Evolutionary conservation across 1,284 basidiomycete species (phyloP).

Genomic region (Trichosporon coremiiforme): DNA sequence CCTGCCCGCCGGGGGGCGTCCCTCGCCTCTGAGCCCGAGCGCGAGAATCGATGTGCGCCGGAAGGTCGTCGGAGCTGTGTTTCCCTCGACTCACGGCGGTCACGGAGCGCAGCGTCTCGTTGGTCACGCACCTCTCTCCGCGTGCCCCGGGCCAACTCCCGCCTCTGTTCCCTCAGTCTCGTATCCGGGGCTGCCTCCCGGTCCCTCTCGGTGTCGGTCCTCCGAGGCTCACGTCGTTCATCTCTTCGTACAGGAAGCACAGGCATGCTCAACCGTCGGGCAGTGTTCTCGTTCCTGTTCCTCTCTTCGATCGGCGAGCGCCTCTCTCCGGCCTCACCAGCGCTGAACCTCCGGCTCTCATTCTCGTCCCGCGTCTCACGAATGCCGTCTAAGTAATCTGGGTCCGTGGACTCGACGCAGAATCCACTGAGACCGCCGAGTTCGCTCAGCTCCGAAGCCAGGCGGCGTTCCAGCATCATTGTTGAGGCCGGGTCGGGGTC

Average conservation of each 20-base stretch:
- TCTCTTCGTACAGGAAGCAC: not conserved
- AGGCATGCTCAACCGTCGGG: not conserved
- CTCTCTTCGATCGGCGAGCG: not conserved
- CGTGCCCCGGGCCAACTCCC: not conserved
- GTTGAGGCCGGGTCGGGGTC: slow-evolving; percentile 5
- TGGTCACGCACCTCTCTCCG: not conserved
- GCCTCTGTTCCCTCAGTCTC: not conserved
- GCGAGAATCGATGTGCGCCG: not conserved
- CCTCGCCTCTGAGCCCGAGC: too few relatives aligned
- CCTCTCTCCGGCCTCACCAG: not conserved
- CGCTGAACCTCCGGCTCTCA: not conserved
- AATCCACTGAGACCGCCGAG: slow-evolving; percentile 3
- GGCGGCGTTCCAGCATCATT: slow-evolving; percentile 2
- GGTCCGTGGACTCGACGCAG: slow-evolving; percentile 4
- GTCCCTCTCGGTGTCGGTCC: not conserved
- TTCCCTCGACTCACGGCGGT: not conserved
- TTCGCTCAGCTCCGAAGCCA: slow-evolving; percentile 3
- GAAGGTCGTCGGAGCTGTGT: not conserved
- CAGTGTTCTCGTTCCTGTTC: not conserved
- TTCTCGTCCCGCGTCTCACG: not conserved
- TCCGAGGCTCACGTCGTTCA: not conserved
- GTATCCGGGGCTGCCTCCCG: not conserved
- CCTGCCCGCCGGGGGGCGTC: not conserved
- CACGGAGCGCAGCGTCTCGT: not conserved
- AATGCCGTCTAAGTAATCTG: not conserved